Base-by-base conservation (phyloP, 768 basidiomycete species). In the Lactarius pseudohatsudake region DNA sequence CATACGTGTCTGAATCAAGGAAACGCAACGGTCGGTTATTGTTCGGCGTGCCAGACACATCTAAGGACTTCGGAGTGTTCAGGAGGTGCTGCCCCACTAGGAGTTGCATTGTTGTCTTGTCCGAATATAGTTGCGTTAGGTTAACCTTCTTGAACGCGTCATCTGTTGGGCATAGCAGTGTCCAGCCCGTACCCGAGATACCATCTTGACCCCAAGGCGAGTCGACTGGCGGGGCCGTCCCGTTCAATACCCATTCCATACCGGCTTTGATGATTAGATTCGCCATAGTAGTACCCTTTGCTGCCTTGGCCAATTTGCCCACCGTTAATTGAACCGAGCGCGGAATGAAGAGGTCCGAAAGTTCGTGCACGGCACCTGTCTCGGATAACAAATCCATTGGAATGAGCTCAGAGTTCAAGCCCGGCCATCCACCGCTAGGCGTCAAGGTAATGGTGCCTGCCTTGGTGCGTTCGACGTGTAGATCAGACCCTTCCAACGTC, bases 291-390 rank as follows among this genome's bases (percentile, higher is more conserved):
- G 83, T 87, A 53, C 89, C 92, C 75, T 92, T 91, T 26, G 92
- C 92, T 4, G 96, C 96, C 72, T 86, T 87, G 71, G 95, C 82
- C 38, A 99, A 82, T 76, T 98, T 98, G n/a, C 87, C 92, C 38
- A 96, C 79, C 5, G 89, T 94, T 67, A 99, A 79, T 54, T 94
- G 80, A 55, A 98, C 87, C 11, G 91, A 87, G 22, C 94, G 86
- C 38, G 97, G 97, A 64, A 99, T 85, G 74, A 94, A 80, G 58
- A 94, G 79, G 71, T 92, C 90, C 7, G 91, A 88, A 64, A 98
- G 79, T 71, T 93, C 89, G 75, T 98, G 96, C 53, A 98, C 84
- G 40, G 91, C 94, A 28, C 97, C 97, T 9, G 94, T 97, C 68
- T 85, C 79, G 0, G 96, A 97, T 61, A 99, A 83, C 43, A 85